Conservation (phyloP, 768 basidiomycete genomes). For the Amanita molliuscula region DNA sequence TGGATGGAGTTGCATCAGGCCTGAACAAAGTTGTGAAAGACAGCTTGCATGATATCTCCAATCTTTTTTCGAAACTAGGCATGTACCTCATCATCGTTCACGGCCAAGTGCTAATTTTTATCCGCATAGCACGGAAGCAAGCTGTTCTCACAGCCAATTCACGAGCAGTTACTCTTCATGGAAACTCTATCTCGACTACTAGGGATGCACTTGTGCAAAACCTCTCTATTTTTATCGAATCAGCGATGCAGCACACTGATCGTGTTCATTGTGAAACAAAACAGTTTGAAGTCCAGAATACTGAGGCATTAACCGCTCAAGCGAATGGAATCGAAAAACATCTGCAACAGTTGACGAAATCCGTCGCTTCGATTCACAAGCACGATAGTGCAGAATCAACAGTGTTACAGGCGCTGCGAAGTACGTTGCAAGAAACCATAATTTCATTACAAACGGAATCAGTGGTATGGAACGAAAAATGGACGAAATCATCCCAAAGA, state of each 20-base stretch:
- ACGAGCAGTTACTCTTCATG: constrained; percentile 51
- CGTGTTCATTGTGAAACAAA: constrained; percentile 49
- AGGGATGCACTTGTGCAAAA: constrained; percentile 43
- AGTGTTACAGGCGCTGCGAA: constrained; percentile 37
- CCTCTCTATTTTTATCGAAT: constrained; percentile 52
- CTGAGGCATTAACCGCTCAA: constrained; percentile 38
- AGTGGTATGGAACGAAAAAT: constrained; percentile 40
- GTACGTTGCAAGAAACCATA: constrained; percentile 39
- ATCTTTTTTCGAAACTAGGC: constrained; percentile 82
- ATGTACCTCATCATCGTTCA: constrained; percentile 12
- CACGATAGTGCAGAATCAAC: constrained; percentile 47
- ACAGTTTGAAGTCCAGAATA: constrained; percentile 44
- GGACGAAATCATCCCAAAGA: constrained; percentile 37
- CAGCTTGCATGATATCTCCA: constrained; percentile 56
- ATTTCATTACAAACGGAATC: constrained; percentile 42
- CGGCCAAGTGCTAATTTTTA: constrained; percentile 6
- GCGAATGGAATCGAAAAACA: constrained; percentile 49
- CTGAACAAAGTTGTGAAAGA: constrained; percentile 60
- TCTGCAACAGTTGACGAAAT: constrained; percentile 40
- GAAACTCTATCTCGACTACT: constrained; percentile 45
- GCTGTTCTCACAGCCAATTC: constrained; percentile 53
- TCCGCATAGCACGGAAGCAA: constrained; percentile 58
- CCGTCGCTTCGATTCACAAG: constrained; percentile 41
- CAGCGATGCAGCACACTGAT: constrained; percentile 39
- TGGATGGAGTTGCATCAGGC: constrained; percentile 65